Conservation (phyloP, 768 basidiomycete species). For the Termitomyces sp. region DNA sequence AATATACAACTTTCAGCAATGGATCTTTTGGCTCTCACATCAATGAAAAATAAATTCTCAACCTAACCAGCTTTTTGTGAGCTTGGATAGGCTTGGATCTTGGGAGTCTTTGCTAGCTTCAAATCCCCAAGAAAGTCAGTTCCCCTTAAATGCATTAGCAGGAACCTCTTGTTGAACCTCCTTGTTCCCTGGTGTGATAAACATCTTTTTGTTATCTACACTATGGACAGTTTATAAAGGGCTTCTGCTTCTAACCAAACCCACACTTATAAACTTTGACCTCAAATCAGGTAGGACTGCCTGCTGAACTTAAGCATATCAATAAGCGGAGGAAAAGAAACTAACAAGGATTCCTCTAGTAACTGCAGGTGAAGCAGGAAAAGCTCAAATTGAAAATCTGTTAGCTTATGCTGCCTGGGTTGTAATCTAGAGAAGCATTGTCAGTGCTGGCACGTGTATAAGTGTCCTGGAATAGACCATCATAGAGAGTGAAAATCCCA, state of each 20-base stretch:
- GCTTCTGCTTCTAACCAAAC: not conserved
- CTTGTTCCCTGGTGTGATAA: not conserved
- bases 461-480: conserved; percentile 77
- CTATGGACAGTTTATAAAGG: not conserved
- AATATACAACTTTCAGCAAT: no score
- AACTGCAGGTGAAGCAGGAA: conserved; percentile 73
- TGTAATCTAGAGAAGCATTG: conserved; percentile 65
- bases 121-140: not conserved
- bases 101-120: not conserved
- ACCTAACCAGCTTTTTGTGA: not conserved
- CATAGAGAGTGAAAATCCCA: conserved; percentile 74
- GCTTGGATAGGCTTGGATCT: not conserved
- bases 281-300: conserved; percentile 83
- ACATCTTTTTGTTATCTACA: no score
- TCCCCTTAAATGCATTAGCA: not conserved
- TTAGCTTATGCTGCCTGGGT: no score
- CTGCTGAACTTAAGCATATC: conserved; percentile 56
- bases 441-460: conserved; percentile 67
- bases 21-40: no score
- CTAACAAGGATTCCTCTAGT: conserved; percentile 90
- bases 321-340: conserved; percentile 91
- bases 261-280: conserved; percentile 29
- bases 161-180: not conserved
- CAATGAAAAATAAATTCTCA: not conserved
- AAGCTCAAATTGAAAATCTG: no score